Base-by-base conservation (phyloP, 1,284 basidiomycete species). In the Takashimella koratensis region DNA sequence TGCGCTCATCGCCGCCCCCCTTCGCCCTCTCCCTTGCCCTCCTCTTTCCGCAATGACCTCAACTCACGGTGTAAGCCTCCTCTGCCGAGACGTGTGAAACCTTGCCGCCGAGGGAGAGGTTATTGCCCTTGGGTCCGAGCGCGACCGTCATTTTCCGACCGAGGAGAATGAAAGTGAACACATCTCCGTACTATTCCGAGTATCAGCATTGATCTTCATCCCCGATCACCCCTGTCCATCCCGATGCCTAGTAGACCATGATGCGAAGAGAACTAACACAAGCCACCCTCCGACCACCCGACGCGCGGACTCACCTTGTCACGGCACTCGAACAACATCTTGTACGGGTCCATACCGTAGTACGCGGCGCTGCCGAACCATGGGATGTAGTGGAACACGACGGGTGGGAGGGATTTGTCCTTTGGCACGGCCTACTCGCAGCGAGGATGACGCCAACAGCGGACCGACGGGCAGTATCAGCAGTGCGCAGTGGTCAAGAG, bases 91-190 rank as follows among this genome's bases (percentile, higher is more conserved):
- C 86, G 43, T 92, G 86, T 2, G 85, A 85, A 43, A 91, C 84
- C 77, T 94, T 95, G 43, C 95, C 96, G 56, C 96, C 95, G 26
- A 98, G 83, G 54, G 98, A 81, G 62, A 98, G 87, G 78, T 98
- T 94, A 75, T 90, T 95, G 23, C 96, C 96, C 74, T 90, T 89
- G 40, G 91, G 81, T 36, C 94, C 90, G 23, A 99, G 82, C 1
- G 92, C 87, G 52, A 95, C 94, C 0, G 95, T 98, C 62, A 98
- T 84, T 52, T 84, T 85, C 56, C 91, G 84, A 43, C 95, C 95
- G 43, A 98, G 79, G 8, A 99, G 79, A 45, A 92, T 79, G 74
- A 95, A 97, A 0, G 95, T 96, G 78, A 98, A 98, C n/a, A 97
- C 85, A 51, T 84, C 80, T 41, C 84, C 84, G 57, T 84, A 79